Conservation (phyloP, 2,329 filamentous ascomycete species). For the Colletotrichum sp. region DNA sequence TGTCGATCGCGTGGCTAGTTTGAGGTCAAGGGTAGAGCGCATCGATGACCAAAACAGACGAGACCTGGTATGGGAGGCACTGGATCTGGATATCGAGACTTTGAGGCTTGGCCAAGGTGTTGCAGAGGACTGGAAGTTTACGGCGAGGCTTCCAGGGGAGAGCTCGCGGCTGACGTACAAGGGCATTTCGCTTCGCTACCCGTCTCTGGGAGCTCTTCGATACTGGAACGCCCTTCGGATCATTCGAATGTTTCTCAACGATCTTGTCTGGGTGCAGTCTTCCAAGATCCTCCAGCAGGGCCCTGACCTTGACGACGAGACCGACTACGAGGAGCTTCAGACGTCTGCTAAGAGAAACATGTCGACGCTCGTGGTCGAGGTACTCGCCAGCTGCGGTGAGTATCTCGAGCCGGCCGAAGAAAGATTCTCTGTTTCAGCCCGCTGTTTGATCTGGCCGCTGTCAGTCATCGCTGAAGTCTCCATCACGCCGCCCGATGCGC, state of each 20-base stretch:
- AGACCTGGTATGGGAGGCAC: slow-evolving; percentile 22
- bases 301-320: neutral
- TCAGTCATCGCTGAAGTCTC: slow-evolving; percentile 19
- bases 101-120: neutral
- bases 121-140: slow-evolving; percentile 9
- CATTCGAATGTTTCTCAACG: slow-evolving; percentile 26
- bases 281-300: neutral
- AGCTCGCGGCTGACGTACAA: slow-evolving; percentile 20
- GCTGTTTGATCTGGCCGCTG: slow-evolving; percentile 28
- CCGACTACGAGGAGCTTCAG: neutral
- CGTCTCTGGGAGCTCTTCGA: slow-evolving; percentile 22
- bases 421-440: slow-evolving; percentile 23
- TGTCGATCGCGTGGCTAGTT: slow-evolving; percentile 19
- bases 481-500: slow-evolving; percentile 7
- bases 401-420: slow-evolving; percentile 17
- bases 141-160: neutral
- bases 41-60: neutral
- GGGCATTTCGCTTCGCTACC: slow-evolving; percentile 22
- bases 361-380: slow-evolving; percentile 18
- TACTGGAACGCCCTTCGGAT: slow-evolving; percentile 29
- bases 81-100: slow-evolving; percentile 21
- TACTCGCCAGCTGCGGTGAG: slow-evolving; percentile 24
- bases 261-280: slow-evolving; percentile 14
- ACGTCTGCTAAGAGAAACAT: slow-evolving; percentile 17
- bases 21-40: slow-evolving; percentile 17